These are phyloP conservation scores for Panus rudis DNA, from an alignment of 768 basidiomycete species.

Conservation along the genomic window DNA sequence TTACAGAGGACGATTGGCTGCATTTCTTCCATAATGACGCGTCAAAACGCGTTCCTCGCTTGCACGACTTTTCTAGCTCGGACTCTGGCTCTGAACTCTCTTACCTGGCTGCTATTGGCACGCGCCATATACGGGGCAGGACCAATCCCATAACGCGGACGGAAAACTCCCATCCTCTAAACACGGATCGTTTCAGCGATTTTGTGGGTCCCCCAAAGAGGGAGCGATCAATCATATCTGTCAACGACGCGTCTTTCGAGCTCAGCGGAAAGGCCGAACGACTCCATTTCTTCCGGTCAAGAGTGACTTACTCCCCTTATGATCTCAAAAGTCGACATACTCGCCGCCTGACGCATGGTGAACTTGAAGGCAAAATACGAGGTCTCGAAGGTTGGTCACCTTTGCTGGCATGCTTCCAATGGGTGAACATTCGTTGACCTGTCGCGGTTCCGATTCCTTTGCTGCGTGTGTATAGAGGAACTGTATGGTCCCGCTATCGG, in stretches of 20 bases:
- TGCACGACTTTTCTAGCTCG: background rate
- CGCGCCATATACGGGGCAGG: conserved; percentile 8
- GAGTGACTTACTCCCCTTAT: background rate
- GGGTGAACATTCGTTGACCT: too few relatives aligned
- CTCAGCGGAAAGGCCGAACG: conserved; percentile 20
- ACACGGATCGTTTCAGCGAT: conserved; percentile 41
- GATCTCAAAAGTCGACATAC: background rate
- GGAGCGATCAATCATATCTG: conserved; percentile 35
- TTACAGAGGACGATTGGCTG: conserved; percentile 12
- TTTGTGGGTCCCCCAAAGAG: conserved; percentile 36
- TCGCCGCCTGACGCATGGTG: conserved; percentile 3
- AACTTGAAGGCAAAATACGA: conserved; percentile 16
- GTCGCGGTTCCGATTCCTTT: background rate
- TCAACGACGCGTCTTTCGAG: conserved; percentile 28
- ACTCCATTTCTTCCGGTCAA: conserved; percentile 8
- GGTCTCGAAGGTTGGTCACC: conserved; percentile 27
- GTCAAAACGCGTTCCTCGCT: background rate
- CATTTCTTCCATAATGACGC: conserved; percentile 11
- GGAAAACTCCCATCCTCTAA: conserved; percentile 17
- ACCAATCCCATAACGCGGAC: conserved; percentile 22
- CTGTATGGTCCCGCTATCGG: conserved; percentile 36
- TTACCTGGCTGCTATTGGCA: background rate
- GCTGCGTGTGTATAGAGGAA: conserved; percentile 27
- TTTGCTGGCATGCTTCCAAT: conserved; percentile 1
- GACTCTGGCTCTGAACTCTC: conserved; percentile 1